A percentile compares a stretch with the other conserved stretches of the same genome.
Conservation (phyloP, 176 grass and related monocot genomes). For the Ensete glaucum region DNA sequence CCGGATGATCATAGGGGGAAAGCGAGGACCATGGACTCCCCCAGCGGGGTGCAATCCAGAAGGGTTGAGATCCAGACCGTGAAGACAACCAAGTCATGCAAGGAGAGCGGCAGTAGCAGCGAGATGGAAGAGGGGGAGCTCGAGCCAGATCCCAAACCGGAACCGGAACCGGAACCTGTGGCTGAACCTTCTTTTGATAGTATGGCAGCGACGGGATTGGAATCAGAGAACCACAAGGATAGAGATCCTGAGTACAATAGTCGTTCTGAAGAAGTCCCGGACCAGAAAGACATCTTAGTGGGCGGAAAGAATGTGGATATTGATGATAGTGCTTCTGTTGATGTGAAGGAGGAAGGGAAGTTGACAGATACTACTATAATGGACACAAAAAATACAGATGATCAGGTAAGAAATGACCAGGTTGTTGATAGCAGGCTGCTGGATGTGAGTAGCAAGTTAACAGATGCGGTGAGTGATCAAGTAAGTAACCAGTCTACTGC, state of each 20-base stretch:
- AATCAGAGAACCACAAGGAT: slow-evolving; percentile 23
- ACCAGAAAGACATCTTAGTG: slow-evolving; percentile 12
- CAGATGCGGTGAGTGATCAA: not conserved
- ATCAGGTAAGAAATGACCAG: not conserved
- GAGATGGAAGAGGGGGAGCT: slow-evolving; percentile 98
- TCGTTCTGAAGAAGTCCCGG: slow-evolving; percentile 12
- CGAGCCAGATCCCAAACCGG: slow-evolving; percentile 35
- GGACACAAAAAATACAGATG: not conserved
- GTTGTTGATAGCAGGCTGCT: not conserved
- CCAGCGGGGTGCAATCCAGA: slow-evolving; percentile 25
- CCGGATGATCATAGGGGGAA: slow-evolving; percentile 8
- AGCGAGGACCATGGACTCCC: slow-evolving; percentile 18
- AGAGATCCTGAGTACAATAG: slow-evolving; percentile 2
- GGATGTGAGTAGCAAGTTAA: not conserved
- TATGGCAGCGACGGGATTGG: slow-evolving; percentile 19
- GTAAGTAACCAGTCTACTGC: not conserved
- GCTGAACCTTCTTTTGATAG: slow-evolving; percentile 13
- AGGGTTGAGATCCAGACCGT: slow-evolving; percentile 20
- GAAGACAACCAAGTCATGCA: slow-evolving; percentile 32
- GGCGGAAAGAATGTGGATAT: slow-evolving; percentile 6
- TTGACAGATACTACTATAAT: not conserved
- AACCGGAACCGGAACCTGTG: slow-evolving; percentile 24
- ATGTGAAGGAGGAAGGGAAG: not conserved
- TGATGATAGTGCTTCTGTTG: slow-evolving; percentile 7
- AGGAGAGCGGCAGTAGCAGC: slow-evolving; percentile 20